These are phyloP conservation scores for Ciborinia camelliae DNA, from an alignment of 2,329 filamentous ascomycete genomes.

Conservation along the genomic window DNA sequence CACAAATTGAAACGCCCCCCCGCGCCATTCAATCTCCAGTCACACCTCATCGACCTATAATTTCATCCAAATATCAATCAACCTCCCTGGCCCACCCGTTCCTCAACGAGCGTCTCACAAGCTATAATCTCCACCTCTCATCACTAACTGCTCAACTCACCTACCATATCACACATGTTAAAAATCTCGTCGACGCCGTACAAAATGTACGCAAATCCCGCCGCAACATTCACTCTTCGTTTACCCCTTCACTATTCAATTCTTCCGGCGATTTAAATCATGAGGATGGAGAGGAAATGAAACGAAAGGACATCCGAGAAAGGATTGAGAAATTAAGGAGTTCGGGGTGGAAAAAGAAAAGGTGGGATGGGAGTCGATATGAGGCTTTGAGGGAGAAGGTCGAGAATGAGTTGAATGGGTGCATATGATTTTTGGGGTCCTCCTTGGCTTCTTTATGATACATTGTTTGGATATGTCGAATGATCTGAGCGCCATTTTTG, in stretches of 20 bases:
- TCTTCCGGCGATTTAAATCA: slow-evolving; percentile 2
- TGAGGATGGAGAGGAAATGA: not conserved
- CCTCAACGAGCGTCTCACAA: not conserved
- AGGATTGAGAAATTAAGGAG: slow-evolving; percentile 27
- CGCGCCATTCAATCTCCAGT: not conserved
- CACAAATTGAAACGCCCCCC: not conserved
- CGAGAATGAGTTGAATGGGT: slow-evolving; percentile 12
- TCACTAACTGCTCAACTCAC: slow-evolving; percentile 20
- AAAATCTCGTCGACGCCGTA: slow-evolving; percentile 24
- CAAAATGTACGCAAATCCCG: slow-evolving; percentile 22
- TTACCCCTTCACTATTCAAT: not conserved
- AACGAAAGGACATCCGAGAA: slow-evolving; percentile 14
- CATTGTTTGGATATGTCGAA: not conserved
- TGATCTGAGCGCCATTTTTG: not conserved
- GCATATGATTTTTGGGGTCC: not conserved
- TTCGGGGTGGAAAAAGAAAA: slow-evolving; percentile 27
- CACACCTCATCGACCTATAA: not conserved
- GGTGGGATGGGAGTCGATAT: slow-evolving; percentile 32
- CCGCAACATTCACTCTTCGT: slow-evolving; percentile 25
- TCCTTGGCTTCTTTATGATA: not conserved
- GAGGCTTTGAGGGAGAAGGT: slow-evolving; percentile 31
- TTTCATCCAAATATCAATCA: not conserved
- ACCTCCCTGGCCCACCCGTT: not conserved
- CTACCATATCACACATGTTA: slow-evolving; percentile 18
- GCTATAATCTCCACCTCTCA: slow-evolving; percentile 22